Conservation (phyloP, 164 flowering plant species). For the Liquidambar formosana region DNA sequence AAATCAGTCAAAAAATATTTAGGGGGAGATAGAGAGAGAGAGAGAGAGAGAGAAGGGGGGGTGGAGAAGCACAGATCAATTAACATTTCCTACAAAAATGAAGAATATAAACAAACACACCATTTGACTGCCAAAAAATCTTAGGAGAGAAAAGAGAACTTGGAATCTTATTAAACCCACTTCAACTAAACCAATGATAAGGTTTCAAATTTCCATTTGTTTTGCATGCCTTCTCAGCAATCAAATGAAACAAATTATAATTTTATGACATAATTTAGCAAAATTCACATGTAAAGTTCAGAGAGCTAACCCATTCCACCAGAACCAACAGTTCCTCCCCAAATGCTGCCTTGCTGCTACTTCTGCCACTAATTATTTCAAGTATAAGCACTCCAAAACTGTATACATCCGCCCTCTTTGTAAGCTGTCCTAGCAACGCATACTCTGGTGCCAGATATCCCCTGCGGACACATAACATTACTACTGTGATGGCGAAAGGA, state of each 20-base stretch:
- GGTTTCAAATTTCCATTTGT: background rate
- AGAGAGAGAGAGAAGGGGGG: no score
- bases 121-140: background rate
- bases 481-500: background rate
- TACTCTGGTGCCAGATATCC: slow-evolving; percentile 94
- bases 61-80: no score
- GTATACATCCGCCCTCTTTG: slow-evolving; percentile 85
- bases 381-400: slow-evolving; percentile 86
- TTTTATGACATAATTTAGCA: background rate
- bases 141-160: background rate
- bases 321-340: slow-evolving; percentile 60
- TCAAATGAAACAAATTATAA: background rate
- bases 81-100: background rate
- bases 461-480: slow-evolving; percentile 35
- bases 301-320: slow-evolving; percentile 73
- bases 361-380: slow-evolving; percentile 76
- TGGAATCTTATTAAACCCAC: background rate
- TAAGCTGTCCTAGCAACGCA: slow-evolving; percentile 66
- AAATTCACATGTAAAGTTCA: background rate
- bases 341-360: slow-evolving; percentile 67
- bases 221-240: background rate
- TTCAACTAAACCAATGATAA: background rate
- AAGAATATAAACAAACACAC: background rate
- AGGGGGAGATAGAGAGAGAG: no score
- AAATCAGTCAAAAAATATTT: no score